Conservation (phyloP, 345 rosid genomes). For the Aegle marmelos region DNA sequence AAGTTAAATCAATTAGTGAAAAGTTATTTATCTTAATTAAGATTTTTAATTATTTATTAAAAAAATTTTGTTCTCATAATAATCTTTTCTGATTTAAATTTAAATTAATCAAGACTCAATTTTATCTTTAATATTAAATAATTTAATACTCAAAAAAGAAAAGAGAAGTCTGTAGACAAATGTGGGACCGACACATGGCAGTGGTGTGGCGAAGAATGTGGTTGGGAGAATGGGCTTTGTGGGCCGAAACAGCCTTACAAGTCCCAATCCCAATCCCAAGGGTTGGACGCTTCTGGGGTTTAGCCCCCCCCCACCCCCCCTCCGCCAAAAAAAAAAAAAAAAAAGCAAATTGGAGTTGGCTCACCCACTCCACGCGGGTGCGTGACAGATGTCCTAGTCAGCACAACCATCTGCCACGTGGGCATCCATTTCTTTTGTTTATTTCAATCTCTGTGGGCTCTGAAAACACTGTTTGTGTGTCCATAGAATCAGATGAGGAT, state of each 20-base stretch:
- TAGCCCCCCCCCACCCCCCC: neutral
- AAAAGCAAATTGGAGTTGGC: constrained; percentile 31
- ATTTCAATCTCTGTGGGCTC: neutral
- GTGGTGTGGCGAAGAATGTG: constrained; percentile 3
- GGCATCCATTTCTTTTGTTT: neutral
- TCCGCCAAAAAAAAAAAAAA: too few species aligned
- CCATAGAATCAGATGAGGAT: constrained; percentile 27
- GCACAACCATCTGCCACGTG: constrained; percentile 27
- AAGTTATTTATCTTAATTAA: too few species aligned
- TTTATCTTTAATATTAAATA: too few species aligned
- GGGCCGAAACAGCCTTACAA: constrained; percentile 32
- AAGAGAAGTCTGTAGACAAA: neutral
- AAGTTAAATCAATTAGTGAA: too few species aligned
- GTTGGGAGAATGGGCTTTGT: constrained; percentile 55
- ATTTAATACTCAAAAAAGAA: too few species aligned
- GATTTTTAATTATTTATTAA: too few species aligned
- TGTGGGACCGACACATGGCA: constrained; percentile 33
- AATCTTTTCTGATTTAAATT: too few species aligned
- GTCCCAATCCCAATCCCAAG: constrained; percentile 41
- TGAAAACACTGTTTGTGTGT: constrained; percentile 3
- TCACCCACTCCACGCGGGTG: constrained; percentile 42
- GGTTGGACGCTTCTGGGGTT: constrained; percentile 17
- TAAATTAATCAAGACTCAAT: too few species aligned
- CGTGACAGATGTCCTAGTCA: constrained; percentile 29
- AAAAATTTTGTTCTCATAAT: too few species aligned